These are phyloP conservation scores for Tricholoma bakamatsutake DNA, from an alignment of 768 basidiomycete species.

Conservation along the genomic window DNA sequence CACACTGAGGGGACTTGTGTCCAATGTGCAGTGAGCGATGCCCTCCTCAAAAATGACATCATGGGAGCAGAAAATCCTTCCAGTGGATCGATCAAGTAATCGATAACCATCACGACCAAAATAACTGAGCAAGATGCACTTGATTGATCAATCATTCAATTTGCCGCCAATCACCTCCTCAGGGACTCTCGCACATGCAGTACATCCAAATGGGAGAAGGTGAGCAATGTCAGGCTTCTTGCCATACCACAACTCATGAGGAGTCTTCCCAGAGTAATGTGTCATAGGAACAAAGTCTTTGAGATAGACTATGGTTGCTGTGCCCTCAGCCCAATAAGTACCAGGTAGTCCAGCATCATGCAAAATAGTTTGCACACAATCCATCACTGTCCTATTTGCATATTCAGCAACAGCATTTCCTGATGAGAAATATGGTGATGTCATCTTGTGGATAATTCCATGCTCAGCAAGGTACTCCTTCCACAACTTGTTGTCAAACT, in stretches of 20 bases:
- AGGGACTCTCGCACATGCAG: no score
- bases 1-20: not conserved
- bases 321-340: constrained; percentile 3
- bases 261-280: not conserved
- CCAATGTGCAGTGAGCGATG: not conserved
- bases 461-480: constrained; percentile 8
- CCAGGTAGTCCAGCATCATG: constrained; percentile 13
- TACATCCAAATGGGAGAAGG: no score
- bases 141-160: no score
- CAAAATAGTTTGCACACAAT: constrained; percentile 15
- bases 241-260: not conserved
- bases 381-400: constrained; percentile 15
- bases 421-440: not conserved
- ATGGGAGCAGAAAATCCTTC: not conserved
- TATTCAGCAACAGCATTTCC: constrained; percentile 8
- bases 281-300: not conserved
- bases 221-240: not conserved
- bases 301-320: not conserved
- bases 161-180: no score
- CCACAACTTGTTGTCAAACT: constrained; percentile 21
- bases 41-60: not conserved
- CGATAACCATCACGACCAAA: not conserved
- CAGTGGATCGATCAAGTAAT: not conserved
- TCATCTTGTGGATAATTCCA: constrained; percentile 19
- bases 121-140: not conserved